phyloP scores from a whole-genome alignment of 495 filamentous ascomycete species.

The Aspergillus biplanus region DNA sequence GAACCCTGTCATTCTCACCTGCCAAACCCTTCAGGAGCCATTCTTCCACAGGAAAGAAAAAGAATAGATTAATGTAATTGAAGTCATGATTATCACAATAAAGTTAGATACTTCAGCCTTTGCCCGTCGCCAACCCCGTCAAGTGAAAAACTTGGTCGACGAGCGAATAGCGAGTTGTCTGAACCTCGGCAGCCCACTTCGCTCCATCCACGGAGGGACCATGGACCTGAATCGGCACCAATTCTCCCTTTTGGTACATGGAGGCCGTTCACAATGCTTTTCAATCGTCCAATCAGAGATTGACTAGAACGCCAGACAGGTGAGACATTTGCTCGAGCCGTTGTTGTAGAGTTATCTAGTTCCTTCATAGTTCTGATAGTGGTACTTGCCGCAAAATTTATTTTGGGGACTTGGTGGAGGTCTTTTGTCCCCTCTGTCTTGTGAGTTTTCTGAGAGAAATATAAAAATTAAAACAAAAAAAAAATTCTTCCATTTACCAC shows the following conservation, averaged over 20 bases:
- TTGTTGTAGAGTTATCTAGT: neutral
- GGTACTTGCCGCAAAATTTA: neutral
- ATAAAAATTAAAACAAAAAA: too few species aligned
- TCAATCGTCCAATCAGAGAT: slow-evolving; percentile 8
- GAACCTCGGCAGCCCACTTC: slow-evolving; percentile 15
- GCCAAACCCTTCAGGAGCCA: neutral
- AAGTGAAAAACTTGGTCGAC: neutral
- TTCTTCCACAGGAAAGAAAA: neutral
- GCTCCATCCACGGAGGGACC: neutral
- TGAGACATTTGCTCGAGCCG: slow-evolving; percentile 5
- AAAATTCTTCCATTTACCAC: too few species aligned
- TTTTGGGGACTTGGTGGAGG: neutral
- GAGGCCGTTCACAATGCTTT: neutral
- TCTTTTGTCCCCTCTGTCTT: too few species aligned
- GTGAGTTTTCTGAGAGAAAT: too few species aligned
- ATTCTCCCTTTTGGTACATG: slow-evolving; percentile 12
- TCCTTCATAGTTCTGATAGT: neutral
- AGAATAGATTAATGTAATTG: neutral
- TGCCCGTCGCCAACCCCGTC: neutral
- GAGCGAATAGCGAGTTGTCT: neutral
- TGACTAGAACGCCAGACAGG: neutral
- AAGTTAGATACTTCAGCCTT: neutral
- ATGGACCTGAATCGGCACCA: slow-evolving; percentile 10
- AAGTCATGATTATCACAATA: neutral
- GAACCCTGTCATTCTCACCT: too few species aligned